Base-by-base conservation (phyloP, 2,329 filamentous ascomycete species). In the Nemania bipapillata region DNA sequence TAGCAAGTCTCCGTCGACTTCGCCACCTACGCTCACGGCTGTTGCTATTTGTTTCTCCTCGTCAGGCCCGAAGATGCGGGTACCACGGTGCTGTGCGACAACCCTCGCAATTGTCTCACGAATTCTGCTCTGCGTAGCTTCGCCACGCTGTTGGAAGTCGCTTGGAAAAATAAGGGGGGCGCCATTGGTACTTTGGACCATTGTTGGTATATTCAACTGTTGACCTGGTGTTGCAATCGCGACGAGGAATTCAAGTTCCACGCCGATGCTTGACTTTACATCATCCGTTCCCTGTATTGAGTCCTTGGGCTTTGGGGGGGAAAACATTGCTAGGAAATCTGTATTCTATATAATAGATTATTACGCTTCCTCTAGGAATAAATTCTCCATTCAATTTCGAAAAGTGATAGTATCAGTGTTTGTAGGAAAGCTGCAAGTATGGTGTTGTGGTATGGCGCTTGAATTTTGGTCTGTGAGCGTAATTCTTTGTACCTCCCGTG, bases 231-330 rank as follows among this genome's bases (percentile, higher is more conserved):
- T 1, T n/a, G 37, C 30, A 9, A 64, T 4, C 20, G 26, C 57
- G 24, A 74, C 8, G 1, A 75, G 20, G 22, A 71, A 74, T 55
- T 75, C 74, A 4, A 74, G 35, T 55, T 75, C 74, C 0, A 74
- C 66, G 0, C 74, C 74, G 2, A 75, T 32, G 20, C 73, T 75
- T 42, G 71, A 65, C 32, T 11, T 22, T 63, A n/a, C 8, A 3
- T 3, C 40, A n/a, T n/a, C 40, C 40, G 3, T 45, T 5, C 12
- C 3, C 15, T 7, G 40, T 2, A n/a, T n/a, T 5, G 7, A n/a
- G 5, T 17, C 40, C 17, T 5, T n/a, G 12, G 40, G 40, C 40
- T 45, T 17, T 45, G 40, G 15, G 15, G 15, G 15, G 40, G 15
- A 45, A 45, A n/a, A 45, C 40, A 45, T 45, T 59, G 53, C 8